phyloP scores from a whole-genome alignment of 768 basidiomycete genomes.

The Strobilomyces echinocephalus region DNA sequence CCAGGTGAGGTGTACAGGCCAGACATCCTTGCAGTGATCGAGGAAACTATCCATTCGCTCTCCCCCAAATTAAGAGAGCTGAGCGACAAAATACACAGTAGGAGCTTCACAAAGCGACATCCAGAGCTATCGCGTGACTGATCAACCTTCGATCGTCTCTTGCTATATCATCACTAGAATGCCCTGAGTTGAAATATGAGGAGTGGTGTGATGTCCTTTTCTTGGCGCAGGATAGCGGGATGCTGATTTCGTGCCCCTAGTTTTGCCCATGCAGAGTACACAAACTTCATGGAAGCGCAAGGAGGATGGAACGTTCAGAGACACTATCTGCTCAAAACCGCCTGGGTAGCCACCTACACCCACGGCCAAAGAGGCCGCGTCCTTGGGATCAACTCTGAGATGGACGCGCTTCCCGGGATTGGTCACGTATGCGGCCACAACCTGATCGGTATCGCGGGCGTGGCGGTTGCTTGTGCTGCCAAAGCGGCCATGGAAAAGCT shows the following conservation, averaged over 20 bases:
- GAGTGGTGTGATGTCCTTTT: conserved; percentile 46
- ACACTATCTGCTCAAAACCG: conserved; percentile 45
- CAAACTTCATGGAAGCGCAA: conserved; percentile 58
- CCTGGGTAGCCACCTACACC: conserved; percentile 41
- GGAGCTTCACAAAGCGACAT: neutral
- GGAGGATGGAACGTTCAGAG: conserved; percentile 63
- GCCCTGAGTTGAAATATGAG: conserved; percentile 66
- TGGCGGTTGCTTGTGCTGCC: conserved; percentile 30
- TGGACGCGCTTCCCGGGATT: conserved; percentile 28
- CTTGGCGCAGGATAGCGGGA: neutral
- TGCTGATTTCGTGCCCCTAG: conserved; percentile 31
- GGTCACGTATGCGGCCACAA: conserved; percentile 83
- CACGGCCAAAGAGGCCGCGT: conserved; percentile 63
- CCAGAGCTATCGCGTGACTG: neutral
- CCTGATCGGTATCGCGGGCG: conserved; percentile 70
- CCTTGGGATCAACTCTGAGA: conserved; percentile 65
- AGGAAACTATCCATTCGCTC: conserved; percentile 47
- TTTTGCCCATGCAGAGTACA: conserved; percentile 57
- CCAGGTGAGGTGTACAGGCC: conserved; percentile 44
- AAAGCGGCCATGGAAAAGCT: conserved; percentile 57
- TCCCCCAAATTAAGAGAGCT: conserved; percentile 53
- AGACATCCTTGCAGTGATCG: conserved; percentile 58
- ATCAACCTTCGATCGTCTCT: neutral
- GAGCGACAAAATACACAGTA: conserved; percentile 73
- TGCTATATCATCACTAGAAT: conserved; percentile 37